Base-by-base conservation (phyloP, 2,329 filamentous ascomycete species). In the Clathrospora elynae region DNA sequence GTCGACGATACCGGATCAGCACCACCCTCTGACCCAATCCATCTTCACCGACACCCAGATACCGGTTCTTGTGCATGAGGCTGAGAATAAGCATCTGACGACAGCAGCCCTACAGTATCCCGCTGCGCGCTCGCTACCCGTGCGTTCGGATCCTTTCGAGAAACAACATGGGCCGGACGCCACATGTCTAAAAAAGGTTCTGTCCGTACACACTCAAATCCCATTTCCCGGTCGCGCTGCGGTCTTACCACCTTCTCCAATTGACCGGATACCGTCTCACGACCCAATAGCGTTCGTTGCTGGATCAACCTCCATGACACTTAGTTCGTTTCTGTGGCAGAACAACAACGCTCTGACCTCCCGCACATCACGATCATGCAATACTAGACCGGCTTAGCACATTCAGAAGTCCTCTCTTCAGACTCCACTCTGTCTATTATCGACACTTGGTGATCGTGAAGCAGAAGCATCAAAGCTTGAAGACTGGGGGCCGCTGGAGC, bases 61-160 rank as follows among this genome's bases (percentile, higher is more conserved):
- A 49, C 32, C 37, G 38, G 41, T 44, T 41, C 51, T 51, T 32
- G 45, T 59, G 52, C 51, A 56, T 66, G 65, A 51, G 62, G 63
- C 65, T 68, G 61, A 58, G 49, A 57, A 59, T 58, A 67, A 66
- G 60, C 56, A 59, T 70, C 64, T 68, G 57, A 70, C 64, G 62
- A 64, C 63, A 67, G 59, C 65, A 66, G 26, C 42, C 51, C 36
- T 55, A 55, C 47, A 52, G 47, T 46, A 42, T 57, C 53, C 53
- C 50, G 49, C 51, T 51, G 46, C 55, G 51, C 32, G 33, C 42
- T 54, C 49, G 35, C 35, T 35, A 43, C 45, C 36, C 37, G 46
- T 55, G 48, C 34, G 42, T 47, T 42, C 38, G 38, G 40, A 43
- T 35, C 28, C 34, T 28, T 40, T 50, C 33, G 36, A 57, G 33